phyloP scores from a whole-genome alignment of 2,329 filamentous ascomycete species.

The Alternaria ventricosa region DNA sequence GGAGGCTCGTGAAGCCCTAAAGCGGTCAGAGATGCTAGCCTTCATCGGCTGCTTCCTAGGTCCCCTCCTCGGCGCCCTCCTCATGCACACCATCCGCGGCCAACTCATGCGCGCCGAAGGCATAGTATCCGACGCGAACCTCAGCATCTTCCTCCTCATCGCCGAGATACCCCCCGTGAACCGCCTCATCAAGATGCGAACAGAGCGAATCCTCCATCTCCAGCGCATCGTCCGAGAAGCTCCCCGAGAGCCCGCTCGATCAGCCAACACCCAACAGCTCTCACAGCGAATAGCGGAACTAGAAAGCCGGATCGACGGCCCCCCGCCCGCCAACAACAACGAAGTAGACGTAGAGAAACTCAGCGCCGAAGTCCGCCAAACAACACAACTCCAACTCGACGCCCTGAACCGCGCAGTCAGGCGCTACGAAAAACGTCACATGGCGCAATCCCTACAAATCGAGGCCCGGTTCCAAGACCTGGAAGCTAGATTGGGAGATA shows the following conservation, averaged over 20 bases:
- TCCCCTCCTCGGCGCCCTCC: constrained; percentile 78
- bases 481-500: constrained; percentile 75
- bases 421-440: constrained; percentile 88
- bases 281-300: constrained; percentile 71
- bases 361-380: constrained; percentile 64
- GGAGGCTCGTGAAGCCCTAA: constrained; percentile 68
- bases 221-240: constrained; percentile 69
- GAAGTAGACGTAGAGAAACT: constrained; percentile 51
- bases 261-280: constrained; percentile 50
- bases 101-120: constrained; percentile 87
- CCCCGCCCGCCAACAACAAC: constrained; percentile 35
- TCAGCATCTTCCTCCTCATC: constrained; percentile 86
- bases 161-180: constrained; percentile 84
- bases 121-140: constrained; percentile 88
- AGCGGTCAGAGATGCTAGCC: constrained; percentile 75
- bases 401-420: constrained; percentile 87
- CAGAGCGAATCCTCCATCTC: constrained; percentile 78
- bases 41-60: constrained; percentile 79
- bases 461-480: constrained; percentile 76
- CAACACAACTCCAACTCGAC: constrained; percentile 81
- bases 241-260: constrained; percentile 20
- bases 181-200: constrained; percentile 81
- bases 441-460: constrained; percentile 74
- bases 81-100: constrained; percentile 80
- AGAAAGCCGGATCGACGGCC: constrained; percentile 63